A percentile compares a stretch with the other conserved stretches of the same genome.
Conservation (phyloP, 139 green algal genomes). For the Spirogloea muscicola region DNA sequence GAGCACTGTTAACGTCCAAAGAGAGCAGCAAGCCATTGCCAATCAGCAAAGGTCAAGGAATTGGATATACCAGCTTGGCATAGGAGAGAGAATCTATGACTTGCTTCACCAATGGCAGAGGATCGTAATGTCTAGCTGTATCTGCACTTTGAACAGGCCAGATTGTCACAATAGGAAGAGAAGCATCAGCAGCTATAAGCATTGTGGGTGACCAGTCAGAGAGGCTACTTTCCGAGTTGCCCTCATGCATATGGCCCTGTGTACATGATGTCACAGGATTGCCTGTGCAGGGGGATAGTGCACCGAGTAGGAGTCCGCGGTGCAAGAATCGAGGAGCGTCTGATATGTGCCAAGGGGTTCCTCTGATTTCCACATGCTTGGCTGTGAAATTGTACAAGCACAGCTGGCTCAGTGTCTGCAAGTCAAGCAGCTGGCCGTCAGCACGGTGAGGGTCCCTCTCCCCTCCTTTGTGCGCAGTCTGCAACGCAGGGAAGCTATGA, state of each 20-base stretch:
- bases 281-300: background rate
- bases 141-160: background rate
- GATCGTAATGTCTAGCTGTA: no score
- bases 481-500: no score
- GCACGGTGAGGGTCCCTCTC: no score
- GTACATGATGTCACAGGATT: background rate
- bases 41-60: background rate
- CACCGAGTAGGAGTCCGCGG: conserved; percentile 37
- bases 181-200: background rate
- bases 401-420: conserved; percentile 45
- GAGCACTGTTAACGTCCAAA: background rate
- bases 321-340: conserved; percentile 36
- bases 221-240: background rate
- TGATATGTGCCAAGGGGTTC: conserved; percentile 18
- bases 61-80: conserved; percentile 25
- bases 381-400: background rate
- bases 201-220: background rate
- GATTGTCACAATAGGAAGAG: background rate
- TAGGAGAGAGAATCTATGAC: conserved; percentile 44
- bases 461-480: no score
- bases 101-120: conserved; percentile 24
- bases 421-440: no score
- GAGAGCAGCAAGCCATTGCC: background rate
- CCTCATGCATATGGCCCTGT: background rate
- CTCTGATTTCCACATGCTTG: background rate